These are phyloP conservation scores for Podospora bellae-mahoneyi DNA, from an alignment of 495 filamentous ascomycete genomes.

Conservation along the genomic window DNA sequence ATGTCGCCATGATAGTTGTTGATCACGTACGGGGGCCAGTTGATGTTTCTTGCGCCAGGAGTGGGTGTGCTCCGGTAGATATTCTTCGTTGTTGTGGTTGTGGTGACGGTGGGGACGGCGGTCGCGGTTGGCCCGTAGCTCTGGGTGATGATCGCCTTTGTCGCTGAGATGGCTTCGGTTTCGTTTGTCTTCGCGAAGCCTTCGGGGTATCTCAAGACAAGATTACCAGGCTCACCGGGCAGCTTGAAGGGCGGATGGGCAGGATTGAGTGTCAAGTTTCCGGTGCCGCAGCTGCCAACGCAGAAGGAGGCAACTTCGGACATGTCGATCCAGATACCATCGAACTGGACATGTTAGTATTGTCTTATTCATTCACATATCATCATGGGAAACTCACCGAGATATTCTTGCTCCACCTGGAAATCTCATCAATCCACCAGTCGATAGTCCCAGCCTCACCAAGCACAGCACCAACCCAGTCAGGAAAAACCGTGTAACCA, in stretches of 20 bases:
- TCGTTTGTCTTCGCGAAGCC: slow-evolving; percentile 66
- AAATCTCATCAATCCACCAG: slow-evolving; percentile 73
- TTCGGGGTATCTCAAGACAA: slow-evolving; percentile 65
- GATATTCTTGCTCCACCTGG: slow-evolving; percentile 56
- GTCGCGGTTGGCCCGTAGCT: slow-evolving; percentile 23
- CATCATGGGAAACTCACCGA: slow-evolving; percentile 1
- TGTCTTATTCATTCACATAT: no score
- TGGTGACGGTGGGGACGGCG: slow-evolving; percentile 6
- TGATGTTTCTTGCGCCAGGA: slow-evolving; percentile 67
- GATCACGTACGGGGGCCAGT: slow-evolving; percentile 77
- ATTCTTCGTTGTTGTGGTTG: slow-evolving; percentile 40
- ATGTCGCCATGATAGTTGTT: slow-evolving; percentile 78
- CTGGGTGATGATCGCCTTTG: slow-evolving; percentile 40
- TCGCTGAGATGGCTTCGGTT: slow-evolving; percentile 62
- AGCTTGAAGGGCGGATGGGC: slow-evolving; percentile 65
- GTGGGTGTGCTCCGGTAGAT: slow-evolving; percentile 65
- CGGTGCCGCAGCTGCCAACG: slow-evolving; percentile 69
- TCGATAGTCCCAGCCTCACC: slow-evolving; percentile 53
- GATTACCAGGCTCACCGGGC: slow-evolving; percentile 61
- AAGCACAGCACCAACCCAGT: slow-evolving; percentile 58
- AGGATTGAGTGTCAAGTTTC: slow-evolving; percentile 66
- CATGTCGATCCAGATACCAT: slow-evolving; percentile 91
- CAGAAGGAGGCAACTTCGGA: slow-evolving; percentile 80
- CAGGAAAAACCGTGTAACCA: slow-evolving; percentile 63
- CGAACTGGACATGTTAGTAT: slow-evolving; percentile 44